These are phyloP conservation scores for Rhododendron molle DNA, from an alignment of 148 eudicot genomes.

Conservation along the genomic window DNA sequence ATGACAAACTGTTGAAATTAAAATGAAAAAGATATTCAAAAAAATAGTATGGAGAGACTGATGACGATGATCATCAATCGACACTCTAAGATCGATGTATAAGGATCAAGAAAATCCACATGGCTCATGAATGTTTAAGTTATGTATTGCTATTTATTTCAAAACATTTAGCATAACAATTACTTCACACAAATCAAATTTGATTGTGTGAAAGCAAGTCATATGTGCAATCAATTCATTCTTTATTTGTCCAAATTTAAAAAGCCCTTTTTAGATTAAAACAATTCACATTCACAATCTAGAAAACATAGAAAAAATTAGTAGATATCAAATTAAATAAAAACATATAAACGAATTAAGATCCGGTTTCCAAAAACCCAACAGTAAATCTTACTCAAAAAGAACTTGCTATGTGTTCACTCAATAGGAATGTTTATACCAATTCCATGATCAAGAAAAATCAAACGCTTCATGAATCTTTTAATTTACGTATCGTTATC, in stretches of 20 bases:
- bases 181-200: background rate
- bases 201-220: background rate
- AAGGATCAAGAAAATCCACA: background rate
- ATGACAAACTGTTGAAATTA: too few relatives aligned
- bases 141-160: too few relatives aligned
- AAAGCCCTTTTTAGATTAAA: background rate
- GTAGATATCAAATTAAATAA: background rate
- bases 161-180: background rate
- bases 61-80: background rate
- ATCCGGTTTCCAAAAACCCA: background rate
- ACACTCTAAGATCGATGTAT: background rate
- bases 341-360: background rate
- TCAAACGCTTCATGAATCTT: background rate
- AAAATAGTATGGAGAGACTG: background rate
- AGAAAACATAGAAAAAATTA: background rate
- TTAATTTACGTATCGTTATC: background rate
- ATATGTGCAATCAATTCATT: background rate
- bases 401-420: background rate
- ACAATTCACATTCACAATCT: background rate
- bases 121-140: background rate
- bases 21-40: background rate
- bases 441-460: too few relatives aligned
- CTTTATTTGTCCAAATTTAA: background rate
- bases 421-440: background rate
- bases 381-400: background rate